Base-by-base conservation (phyloP, 306 rosid species). In the Begonia masoniana region DNA sequence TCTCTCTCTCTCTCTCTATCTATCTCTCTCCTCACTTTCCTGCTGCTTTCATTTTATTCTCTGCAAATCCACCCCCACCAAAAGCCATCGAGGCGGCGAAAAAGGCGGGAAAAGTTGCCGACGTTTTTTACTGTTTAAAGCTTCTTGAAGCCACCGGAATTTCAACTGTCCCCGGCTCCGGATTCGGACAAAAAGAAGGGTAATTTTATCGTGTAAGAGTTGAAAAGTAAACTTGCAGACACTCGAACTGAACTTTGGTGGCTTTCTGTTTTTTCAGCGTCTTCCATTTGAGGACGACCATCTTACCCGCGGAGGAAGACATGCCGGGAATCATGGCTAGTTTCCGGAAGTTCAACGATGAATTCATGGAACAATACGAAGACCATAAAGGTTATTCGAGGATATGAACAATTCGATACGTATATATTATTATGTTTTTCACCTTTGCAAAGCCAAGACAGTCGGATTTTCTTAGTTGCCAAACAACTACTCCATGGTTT, bases 111-210 rank as follows among this genome's bases (percentile, higher is more conserved):
- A 91, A 91, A 73, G 94, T 79, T 61, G 71, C 99, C 35, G 99
- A 91, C 62, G 99, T 91, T 63, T 83, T 65, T n/a, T 91, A 83
- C 82, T 91, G 99, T 73, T 94, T 91, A 68, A 83, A 71, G 74
- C 99, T 91, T 66, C 58, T 91, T 81, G 99, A 91, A 79, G 88
- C 96, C 72, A 86, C 96, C 13, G 99, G 99, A 75, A 86, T 91
- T 53, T 91, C 99, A 66, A 91, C 99, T 10, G 99, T 91, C 61
- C 99, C 99, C 45, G 99, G 99, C 60, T 91, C 99, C 12, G 99
- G 99, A 64, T 86, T 91, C 55, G 99, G 99, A 61, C 99, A 91
- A 78, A 91, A 81, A 86, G 92, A 91, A 63, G 99, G 99, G 99
- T 91, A 75, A 56, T 57, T 9, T 31, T 7, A 31, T 31, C 39